Conservation (phyloP, 2,329 filamentous ascomycete species). For the Paracoccidioides brasiliensis region DNA sequence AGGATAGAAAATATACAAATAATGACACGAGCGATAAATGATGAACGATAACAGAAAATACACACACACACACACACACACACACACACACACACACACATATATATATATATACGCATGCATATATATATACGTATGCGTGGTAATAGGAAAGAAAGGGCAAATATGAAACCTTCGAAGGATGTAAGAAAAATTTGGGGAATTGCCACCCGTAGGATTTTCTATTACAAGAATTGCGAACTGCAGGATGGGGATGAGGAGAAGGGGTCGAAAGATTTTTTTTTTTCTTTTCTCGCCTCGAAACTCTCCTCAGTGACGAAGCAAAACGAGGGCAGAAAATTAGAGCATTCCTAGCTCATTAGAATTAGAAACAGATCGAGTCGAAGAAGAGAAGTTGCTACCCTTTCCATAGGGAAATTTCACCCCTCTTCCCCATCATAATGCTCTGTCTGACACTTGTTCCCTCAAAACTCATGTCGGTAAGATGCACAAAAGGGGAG, state of each 20-base stretch:
- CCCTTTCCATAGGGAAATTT: no score
- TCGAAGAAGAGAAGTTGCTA: no score
- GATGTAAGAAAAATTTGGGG: background rate
- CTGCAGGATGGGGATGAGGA: background rate
- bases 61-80: background rate
- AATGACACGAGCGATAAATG: background rate
- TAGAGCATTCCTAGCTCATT: no score
- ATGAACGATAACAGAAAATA: background rate
- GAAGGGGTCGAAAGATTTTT: no score
- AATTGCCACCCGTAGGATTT: background rate
- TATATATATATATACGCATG: background rate
- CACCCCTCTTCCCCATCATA: no score
- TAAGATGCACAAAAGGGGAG: background rate
- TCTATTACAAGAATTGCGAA: background rate
- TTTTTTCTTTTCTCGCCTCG: no score
- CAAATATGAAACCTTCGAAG: background rate
- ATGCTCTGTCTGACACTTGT: no score
- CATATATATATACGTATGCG: no score
- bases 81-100: background rate
- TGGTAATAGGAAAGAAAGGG: no score
- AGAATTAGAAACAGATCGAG: no score
- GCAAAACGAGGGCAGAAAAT: no score
- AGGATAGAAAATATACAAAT: background rate
- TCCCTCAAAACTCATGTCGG: background rate
- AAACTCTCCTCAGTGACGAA: no score